Evolutionary conservation across 2,329 filamentous ascomycete species (phyloP).

Genomic region (Colletotrichum shisoi): DNA sequence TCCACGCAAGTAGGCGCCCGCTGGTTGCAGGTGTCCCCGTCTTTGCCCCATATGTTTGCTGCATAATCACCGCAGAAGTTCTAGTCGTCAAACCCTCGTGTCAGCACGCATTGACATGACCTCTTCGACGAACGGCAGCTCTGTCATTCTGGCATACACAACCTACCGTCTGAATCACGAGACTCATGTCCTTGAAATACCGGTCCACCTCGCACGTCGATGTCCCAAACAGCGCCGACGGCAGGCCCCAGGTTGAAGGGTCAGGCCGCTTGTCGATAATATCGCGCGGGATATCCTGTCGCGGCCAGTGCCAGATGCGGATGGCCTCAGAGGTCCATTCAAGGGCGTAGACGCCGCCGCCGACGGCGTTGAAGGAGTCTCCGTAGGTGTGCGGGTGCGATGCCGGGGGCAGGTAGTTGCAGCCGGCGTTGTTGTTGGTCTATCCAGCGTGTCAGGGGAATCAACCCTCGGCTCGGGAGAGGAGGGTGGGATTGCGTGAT

Average conservation of each 20-base stretch:
- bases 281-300: slow-evolving; percentile 70
- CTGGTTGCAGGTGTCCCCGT: slow-evolving; percentile 49
- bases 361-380: slow-evolving; percentile 69
- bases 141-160: not conserved
- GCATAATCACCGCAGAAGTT: slow-evolving; percentile 83
- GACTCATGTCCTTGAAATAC: slow-evolving; percentile 72
- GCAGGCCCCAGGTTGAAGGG: slow-evolving; percentile 72
- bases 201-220: slow-evolving; percentile 69
- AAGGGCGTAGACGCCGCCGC: slow-evolving; percentile 74
- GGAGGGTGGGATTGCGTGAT: not conserved
- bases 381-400: slow-evolving; percentile 63
- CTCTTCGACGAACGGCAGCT: not conserved
- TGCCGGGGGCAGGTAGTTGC: slow-evolving; percentile 52
- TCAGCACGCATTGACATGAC: not conserved
- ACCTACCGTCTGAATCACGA: slow-evolving; percentile 73
- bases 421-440: slow-evolving; percentile 53
- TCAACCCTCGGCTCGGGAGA: not conserved
- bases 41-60: slow-evolving; percentile 54
- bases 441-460: slow-evolving; percentile 6
- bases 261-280: slow-evolving; percentile 67
- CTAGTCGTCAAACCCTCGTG: slow-evolving; percentile 42
- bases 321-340: slow-evolving; percentile 75
- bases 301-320: slow-evolving; percentile 78
- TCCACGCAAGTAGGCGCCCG: slow-evolving; percentile 57
- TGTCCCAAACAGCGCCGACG: slow-evolving; percentile 73